A percentile compares a stretch with the other conserved stretches of the same genome.
phyloP scores from a whole-genome alignment of 441 rosid species.

The Populus hybrid region DNA sequence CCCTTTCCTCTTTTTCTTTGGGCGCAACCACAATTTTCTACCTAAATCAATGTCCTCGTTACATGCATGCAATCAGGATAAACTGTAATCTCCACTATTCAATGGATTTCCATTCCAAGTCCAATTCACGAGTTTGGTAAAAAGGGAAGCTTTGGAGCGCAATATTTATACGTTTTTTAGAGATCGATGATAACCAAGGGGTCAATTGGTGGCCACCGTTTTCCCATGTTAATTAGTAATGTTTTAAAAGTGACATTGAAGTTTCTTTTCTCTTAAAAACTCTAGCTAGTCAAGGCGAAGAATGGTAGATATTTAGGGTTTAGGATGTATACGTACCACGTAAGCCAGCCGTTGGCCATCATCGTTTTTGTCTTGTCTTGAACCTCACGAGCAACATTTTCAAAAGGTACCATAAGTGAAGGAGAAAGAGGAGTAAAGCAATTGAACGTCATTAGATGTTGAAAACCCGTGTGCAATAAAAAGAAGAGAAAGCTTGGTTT shows the following conservation, averaged over 20 bases:
- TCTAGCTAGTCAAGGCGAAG: slow-evolving; percentile 4
- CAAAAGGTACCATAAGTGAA: not conserved
- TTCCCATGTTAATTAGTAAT: not conserved
- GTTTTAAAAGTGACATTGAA: slow-evolving; percentile 7
- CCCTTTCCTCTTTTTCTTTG: not conserved
- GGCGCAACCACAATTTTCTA: slow-evolving; percentile 10
- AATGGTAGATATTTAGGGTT: slow-evolving; percentile 3
- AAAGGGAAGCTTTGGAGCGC: not conserved
- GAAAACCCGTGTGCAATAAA: not conserved
- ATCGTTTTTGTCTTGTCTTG: not conserved
- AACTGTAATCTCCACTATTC: not conserved
- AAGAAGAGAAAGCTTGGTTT: not conserved
- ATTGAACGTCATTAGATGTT: not conserved
- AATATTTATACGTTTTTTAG: not conserved
- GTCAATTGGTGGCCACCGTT: slow-evolving; percentile 16
- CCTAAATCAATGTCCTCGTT: slow-evolving; percentile 2
- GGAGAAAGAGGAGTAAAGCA: not conserved
- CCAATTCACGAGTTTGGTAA: slow-evolving; percentile 10
- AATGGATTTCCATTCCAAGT: slow-evolving; percentile 7
- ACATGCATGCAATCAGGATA: slow-evolving; percentile 1
- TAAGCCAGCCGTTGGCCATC: not conserved
- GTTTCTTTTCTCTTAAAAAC: slow-evolving; percentile 2
- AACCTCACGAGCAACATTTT: not conserved
- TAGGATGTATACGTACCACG: not conserved
- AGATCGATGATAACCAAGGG: not conserved